Evolutionary conservation across 164 flowering plant genomes (phyloP), one percentile per base, ranked within the genome.

Genomic region (Litsea cubeba): DNA sequence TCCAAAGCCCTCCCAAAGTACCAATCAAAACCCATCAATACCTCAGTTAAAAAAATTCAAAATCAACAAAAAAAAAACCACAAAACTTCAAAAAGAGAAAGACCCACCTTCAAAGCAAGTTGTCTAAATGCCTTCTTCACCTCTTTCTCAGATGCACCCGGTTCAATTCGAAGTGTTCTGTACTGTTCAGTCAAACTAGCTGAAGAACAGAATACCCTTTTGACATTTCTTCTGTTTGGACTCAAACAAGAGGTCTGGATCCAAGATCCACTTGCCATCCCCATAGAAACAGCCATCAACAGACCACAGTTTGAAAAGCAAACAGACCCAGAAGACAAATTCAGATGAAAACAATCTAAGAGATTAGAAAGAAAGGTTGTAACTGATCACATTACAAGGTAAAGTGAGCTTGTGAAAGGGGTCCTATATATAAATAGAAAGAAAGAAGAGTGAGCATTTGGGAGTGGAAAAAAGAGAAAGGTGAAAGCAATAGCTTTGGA

Each of bases 131-230:
- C 97, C 71, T 86, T 88, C 82, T 76, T 88, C 80, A 91, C 95
- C 79, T 95, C 99, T 71, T 88, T 84, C 79, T 90, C 96, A 35
- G 94, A 87, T 26, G 99, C 95, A 68, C 90, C 94, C 25, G 85
- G 97, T 22, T 81, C 77, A 66, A 93, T 82, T 81, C 79, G 71
- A 7, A 93, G 82, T 26, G 90, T 91, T 66, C 78, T 78, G 79
- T 93, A 93, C 7, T 90, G 88, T 81, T 93, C 98, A 4, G 32
- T 75, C 54, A 78, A 62, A 14, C 72, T 62, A 2, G 77, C 77
- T 3, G 76, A 35, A 25, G 81, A 46, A 60, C 77, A 66, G 12
- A 65, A 49, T 14, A 65, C 51, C 63, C 46, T n/a, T 23, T 15
- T 32, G 35, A 51, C 40, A 18, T 46, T 60, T 46, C 54, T 60